These are phyloP conservation scores for Tulasnella sp. DNA, from an alignment of 768 basidiomycete genomes.

Conservation along the genomic window DNA sequence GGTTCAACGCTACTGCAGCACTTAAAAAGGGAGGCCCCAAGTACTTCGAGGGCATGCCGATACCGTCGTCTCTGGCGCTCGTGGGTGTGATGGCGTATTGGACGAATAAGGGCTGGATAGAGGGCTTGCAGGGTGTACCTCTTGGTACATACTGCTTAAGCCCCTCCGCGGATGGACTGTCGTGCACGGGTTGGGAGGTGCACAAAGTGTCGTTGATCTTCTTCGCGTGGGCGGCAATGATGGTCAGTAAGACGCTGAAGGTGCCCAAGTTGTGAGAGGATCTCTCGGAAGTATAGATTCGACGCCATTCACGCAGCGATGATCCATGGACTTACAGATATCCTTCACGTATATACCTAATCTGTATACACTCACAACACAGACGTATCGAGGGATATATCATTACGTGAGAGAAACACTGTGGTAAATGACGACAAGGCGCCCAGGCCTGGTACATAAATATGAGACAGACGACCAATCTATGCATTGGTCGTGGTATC, in stretches of 20 bases:
- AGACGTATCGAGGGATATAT: no score
- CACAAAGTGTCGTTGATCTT: slow-evolving; percentile 74
- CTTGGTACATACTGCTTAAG: slow-evolving; percentile 63
- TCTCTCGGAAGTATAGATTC: not conserved
- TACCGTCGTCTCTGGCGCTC: slow-evolving; percentile 77
- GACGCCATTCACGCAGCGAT: no score
- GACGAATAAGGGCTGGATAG: slow-evolving; percentile 77
- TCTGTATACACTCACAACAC: no score
- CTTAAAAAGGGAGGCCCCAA: slow-evolving; percentile 76
- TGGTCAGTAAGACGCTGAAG: slow-evolving; percentile 95
- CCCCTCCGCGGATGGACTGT: slow-evolving; percentile 58
- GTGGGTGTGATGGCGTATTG: slow-evolving; percentile 73
- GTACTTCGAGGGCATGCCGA: slow-evolving; percentile 97
- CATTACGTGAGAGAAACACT: no score
- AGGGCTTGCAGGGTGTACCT: slow-evolving; percentile 56
- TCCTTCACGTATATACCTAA: no score
- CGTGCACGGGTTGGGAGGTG: slow-evolving; percentile 47
- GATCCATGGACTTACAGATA: no score
- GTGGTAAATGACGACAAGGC: no score
- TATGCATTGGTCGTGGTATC: no score
- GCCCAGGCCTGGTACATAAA: no score
- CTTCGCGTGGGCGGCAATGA: slow-evolving; percentile 80
- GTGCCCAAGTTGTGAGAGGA: slow-evolving; percentile 58
- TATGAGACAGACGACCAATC: no score
- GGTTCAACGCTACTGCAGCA: slow-evolving; percentile 98